Base-by-base conservation (phyloP, 768 basidiomycete genomes). In the Hemileccinum rubropunctum region DNA sequence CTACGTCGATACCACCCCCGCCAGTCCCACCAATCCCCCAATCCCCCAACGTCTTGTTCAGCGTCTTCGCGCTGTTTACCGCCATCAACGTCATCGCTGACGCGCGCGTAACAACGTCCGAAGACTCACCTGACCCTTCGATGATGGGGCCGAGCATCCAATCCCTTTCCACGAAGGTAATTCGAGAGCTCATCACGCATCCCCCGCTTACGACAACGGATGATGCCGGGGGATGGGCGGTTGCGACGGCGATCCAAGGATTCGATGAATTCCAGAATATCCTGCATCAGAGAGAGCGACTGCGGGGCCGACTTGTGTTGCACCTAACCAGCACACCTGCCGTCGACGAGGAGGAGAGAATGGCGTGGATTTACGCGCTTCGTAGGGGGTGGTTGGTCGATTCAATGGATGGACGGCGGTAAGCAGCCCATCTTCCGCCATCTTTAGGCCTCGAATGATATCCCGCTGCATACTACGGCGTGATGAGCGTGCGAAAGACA, bases 331-430 rank as follows among this genome's bases (percentile, higher is more conserved):
- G 27, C 18, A 26, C 10, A 14, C 33, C 15, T 20, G 17, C 9
- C 9, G 0, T 44, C 23, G n/a, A 27, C 6, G 26, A 7, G 42
- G 12, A 36, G 20, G 23, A 34, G 15, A 7, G 50, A 4, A 41
- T 18, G 6, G 3, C 17, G 15, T 12, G 37, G 26, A 43, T 18
- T 1, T 18, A 49, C 62, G 8, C 15, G 84, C 90, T 71, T 94
- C 91, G 53, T 94, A 93, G 62, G 78, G 92, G 2, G 92, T 73
- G 63, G 92, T 92, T 4, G 70, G 60, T 4, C 91, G 76, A 58
- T 93, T 94, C 67, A 91, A 92, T 0, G 88, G 89, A 60, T 91
- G 89, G 0, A 86, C 62, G 17, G 83, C 86, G 33, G 75, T 75
- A 60, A 76, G 83, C 0, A 91, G 71, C 33, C 76, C 73, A 9